Evolutionary conservation across 75 land plant species (phyloP).

Genomic region (Cupressus sempervirens): DNA sequence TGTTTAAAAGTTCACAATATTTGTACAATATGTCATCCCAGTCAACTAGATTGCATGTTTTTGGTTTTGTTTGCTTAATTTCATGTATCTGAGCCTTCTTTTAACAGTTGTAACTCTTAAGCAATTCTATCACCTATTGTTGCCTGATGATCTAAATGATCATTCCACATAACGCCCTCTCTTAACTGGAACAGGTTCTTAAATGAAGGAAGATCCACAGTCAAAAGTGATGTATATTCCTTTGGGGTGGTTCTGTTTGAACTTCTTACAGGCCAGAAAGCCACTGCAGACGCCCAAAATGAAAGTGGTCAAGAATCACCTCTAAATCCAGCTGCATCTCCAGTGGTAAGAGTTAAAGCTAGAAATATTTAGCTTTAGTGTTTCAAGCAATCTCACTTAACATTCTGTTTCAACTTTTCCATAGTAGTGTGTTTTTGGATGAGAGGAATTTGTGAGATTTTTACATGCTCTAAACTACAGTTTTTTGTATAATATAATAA

Average conservation of each 20-base stretch:
- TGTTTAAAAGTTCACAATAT: too few species aligned
- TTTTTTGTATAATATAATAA: background rate
- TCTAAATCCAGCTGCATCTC: background rate
- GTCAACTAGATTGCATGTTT: background rate
- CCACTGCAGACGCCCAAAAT: background rate
- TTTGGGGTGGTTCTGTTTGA: background rate
- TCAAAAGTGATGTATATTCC: conserved; percentile 1
- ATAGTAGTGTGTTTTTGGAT: background rate
- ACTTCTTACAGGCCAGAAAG: background rate
- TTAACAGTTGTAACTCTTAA: background rate
- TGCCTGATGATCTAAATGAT: background rate
- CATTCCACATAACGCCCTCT: background rate
- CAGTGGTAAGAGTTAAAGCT: background rate
- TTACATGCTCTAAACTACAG: background rate
- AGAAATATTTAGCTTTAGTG: background rate
- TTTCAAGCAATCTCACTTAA: background rate
- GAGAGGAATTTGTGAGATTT: background rate
- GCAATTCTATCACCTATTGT: background rate
- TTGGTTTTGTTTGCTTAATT: background rate
- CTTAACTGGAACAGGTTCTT: background rate
- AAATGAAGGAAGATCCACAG: background rate
- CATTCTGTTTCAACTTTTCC: too few species aligned
- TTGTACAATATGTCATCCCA: background rate
- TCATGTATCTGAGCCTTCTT: background rate
- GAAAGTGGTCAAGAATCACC: background rate